Base-by-base conservation (phyloP, 129 eudicot genomes). In the Chrysanthemum makinoi region DNA sequence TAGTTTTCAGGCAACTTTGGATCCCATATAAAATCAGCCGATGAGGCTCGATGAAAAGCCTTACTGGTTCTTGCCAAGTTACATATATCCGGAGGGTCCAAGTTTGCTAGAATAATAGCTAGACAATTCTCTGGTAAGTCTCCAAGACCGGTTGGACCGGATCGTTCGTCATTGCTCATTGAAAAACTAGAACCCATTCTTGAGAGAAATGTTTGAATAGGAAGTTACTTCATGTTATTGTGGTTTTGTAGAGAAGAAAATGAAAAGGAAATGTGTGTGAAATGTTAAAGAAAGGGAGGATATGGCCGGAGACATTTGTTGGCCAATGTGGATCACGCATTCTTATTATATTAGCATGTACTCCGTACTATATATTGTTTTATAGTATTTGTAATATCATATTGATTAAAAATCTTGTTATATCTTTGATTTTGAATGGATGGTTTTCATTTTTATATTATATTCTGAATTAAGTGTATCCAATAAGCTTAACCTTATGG, bases 81-180 rank as follows among this genome's bases (percentile, higher is more conserved):
- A 44, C 96, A 86, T 16, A 91, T 88, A 68, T 88, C 90, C 5
- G 78, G 72, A 1, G 96, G 92, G 66, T 86, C 83, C 4, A 91
- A 68, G 66, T 22, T 48, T 0, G 75, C 49, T 18, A 91, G 72
- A 65, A 86, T 55, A 84, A 80, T 44, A 3, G 97, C 97, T 72
- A 84, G 46, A 75, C 97, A 91, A 65, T 80, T 73, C 75, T 86
- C 97, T 4, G 96, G 97, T 20, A 91, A 44, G 68, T 88, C 97
- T 47, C 80, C 87, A 8, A 90, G 83, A 59, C 86, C 85, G 0
- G 79, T 18, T 10, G 66, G 35, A 39, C 46, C 46, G 46, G 46
- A 39, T 39, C 46, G 60, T 20, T 35, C 68, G 6, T 8, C 10
- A 10, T 9, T 44, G 13, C 62, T 43, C 10, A 65, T 56, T 28